A percentile compares a stretch with the other conserved stretches of the same genome.
Evolutionary conservation across 2,329 filamentous ascomycete species (phyloP).

Genomic region (Byssochlamys sp.): DNA sequence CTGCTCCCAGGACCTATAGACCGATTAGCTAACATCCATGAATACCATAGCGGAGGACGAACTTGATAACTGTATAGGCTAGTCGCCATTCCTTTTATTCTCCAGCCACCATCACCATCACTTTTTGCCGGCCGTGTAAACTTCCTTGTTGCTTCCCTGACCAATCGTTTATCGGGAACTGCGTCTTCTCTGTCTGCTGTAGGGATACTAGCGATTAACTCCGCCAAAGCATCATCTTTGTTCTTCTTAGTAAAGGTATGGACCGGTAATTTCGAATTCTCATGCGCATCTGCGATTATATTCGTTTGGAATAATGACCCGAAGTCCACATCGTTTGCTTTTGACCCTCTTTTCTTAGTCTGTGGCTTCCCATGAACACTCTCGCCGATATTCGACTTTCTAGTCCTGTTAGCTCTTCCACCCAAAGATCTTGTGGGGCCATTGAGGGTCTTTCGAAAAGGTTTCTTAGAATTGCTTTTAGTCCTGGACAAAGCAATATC

Average conservation of each 20-base stretch:
- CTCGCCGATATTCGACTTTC: not conserved
- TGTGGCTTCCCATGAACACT: not conserved
- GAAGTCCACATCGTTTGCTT: constrained; percentile 10
- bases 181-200: constrained; percentile 13
- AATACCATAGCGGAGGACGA: not conserved
- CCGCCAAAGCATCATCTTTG: constrained; percentile 21
- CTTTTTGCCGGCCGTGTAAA: constrained; percentile 17
- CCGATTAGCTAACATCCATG: constrained; percentile 3
- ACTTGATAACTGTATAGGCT: constrained; percentile 29
- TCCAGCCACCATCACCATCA: constrained; percentile 24
- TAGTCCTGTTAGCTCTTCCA: not conserved
- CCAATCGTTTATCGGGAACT: constrained; percentile 13
- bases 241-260: constrained; percentile 15
- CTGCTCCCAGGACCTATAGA: constrained; percentile 20
- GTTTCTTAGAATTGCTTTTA: not conserved
- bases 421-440: not conserved
- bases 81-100: constrained; percentile 21
- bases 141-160: constrained; percentile 19
- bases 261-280: constrained; percentile 14
- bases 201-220: constrained; percentile 24
- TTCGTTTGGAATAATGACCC: constrained; percentile 11
- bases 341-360: constrained; percentile 1
- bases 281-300: constrained; percentile 17
- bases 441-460: not conserved
- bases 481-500: constrained; percentile 1